Evolutionary conservation across 495 filamentous ascomycete species (phyloP), one percentile per base, ranked within the genome.

Genomic region (Parmelia sp.): DNA sequence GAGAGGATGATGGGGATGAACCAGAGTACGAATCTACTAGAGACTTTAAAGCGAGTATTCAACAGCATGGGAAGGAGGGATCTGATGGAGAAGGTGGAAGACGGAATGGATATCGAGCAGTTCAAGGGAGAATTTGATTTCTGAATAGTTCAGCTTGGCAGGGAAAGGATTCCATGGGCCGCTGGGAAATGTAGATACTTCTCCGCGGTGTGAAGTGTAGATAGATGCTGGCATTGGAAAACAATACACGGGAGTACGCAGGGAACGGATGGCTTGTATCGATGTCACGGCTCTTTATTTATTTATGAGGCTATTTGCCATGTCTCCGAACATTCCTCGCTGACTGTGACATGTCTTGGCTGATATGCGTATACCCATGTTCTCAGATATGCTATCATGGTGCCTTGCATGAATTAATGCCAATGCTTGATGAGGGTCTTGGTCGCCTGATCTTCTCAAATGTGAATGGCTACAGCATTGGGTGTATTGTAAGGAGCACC

Each of bases 11-110:
- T 91, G 51, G 79, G 79, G 61, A 91, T 96, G 79, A 98, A 98
- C 75, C 86, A 95, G 72, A 96, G 91, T 79, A 96, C 93, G 44
- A 98, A 96, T 73, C 76, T 97, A 60, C 92, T 94, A 71, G 94
- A 98, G 74, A 97, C 94, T 7, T 75, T 98, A 60, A 80, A 92
- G 57, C 80, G 95, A 63, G 95, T 97, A 11, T 97, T 97, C 74
- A 89, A 84, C 37, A 91, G 94, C 81, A 97, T 98, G 94, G 88
- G 87, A 0, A 74, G 94, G 60, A 79, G 90, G 56, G 94, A 98
- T 78, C 72, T 98, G 73, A 86, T 88, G 6, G 93, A 97, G 67
- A 80, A 84, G 79, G 94, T 97, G 10, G 85, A 88, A 47, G 82
- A 87, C 5, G 92, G 91, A 37, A 91, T 98, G 79, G 91, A 97